Base-by-base conservation (phyloP, 805 yeast genomes). In the Suhomyces xylopsoci region DNA sequence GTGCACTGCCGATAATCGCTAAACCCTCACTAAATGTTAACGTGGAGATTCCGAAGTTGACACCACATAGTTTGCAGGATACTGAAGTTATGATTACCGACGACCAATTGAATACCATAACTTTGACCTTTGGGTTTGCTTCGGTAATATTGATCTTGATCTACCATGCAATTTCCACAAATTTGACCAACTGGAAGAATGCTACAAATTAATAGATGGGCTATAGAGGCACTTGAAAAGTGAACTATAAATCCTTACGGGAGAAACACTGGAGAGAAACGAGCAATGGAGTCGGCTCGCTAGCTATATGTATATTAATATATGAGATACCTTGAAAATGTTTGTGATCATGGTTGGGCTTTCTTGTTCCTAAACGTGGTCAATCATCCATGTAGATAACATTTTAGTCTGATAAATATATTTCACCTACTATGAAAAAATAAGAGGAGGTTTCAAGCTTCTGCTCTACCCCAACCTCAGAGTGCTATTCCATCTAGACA, bases 41-140 rank as follows among this genome's bases (percentile, higher is more conserved):
- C 42, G 22, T 30, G 24, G 32, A 45, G 30, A 30, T 28, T 15
- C 30, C 19, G 40, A 45, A 30, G 48, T 45, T 45, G 48, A 45
- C 48, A 45, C 48, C 48, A 45, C 48, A 45, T 32, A 22, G 34
- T 15, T 44, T 44, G 17, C 47, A 24, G 25, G 25, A 22, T 24
- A 42, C 10, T 28, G 24, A 22, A 47, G 44, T 42, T 6, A 92
- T 92, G 97, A 91, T 92, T 63, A 77, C 89, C 14, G 97, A 92
- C 77, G 76, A 76, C 51, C 94, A 90, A 69, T 80, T 92, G 66
- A 83, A 91, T 67, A 71, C 81, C 47, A 73, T 90, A 45, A 96
- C 89, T 48, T 78, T 89, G 45, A 69, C 82, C 10, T 85, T 88
- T 59, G 97, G 97, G 5, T 67, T 90, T 51, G 65, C 82, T 5